A percentile compares a stretch with the other conserved stretches of the same genome.
phyloP scores from a whole-genome alignment of 805 yeast species.

The Kuraishia piskuri region DNA sequence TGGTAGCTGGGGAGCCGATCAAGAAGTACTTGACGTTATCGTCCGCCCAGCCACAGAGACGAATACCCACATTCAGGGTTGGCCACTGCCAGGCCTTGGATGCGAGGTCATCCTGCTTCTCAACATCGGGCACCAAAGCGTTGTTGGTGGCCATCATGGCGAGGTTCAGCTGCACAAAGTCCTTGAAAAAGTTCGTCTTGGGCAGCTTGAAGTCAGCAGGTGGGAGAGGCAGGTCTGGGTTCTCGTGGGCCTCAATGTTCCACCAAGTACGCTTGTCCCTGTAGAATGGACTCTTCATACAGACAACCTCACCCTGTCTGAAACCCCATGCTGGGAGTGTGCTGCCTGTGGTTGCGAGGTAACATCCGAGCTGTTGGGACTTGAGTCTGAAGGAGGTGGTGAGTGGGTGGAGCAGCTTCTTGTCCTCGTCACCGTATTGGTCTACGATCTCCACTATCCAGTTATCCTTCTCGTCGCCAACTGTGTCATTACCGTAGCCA shows the following conservation, averaged over 20 bases:
- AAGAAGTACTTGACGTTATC: constrained; percentile 44
- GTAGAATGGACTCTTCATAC: constrained; percentile 55
- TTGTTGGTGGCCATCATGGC: constrained; percentile 88
- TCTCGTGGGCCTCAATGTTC: constrained; percentile 69
- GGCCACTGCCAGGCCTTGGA: constrained; percentile 90
- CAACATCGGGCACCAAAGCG: constrained; percentile 71
- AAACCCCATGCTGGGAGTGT: constrained; percentile 78
- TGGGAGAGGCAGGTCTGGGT: constrained; percentile 49
- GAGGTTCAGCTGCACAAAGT: constrained; percentile 64
- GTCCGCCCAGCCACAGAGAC: constrained; percentile 52
- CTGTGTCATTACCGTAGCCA: constrained; percentile 65
- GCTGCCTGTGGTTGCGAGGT: constrained; percentile 65
- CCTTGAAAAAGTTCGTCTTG: constrained; percentile 67
- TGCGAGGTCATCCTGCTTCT: constrained; percentile 63
- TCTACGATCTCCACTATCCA: constrained; percentile 83
- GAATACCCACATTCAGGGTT: constrained; percentile 61
- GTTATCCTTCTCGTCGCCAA: constrained; percentile 79
- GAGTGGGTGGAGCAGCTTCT: constrained; percentile 56
- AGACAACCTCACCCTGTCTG: constrained; percentile 82
- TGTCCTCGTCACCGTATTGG: constrained; percentile 46
- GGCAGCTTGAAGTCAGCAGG: constrained; percentile 59
- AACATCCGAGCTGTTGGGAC: constrained; percentile 60
- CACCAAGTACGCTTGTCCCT: constrained; percentile 86
- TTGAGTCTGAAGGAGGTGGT: constrained; percentile 65
- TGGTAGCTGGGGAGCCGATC: constrained; percentile 58